Percentiles rank a stretch among this genome's conserved stretches.
These are phyloP conservation scores for Fusarium sp. DNA, from an alignment of 2,329 filamentous ascomycete genomes.

Conservation along the genomic window DNA sequence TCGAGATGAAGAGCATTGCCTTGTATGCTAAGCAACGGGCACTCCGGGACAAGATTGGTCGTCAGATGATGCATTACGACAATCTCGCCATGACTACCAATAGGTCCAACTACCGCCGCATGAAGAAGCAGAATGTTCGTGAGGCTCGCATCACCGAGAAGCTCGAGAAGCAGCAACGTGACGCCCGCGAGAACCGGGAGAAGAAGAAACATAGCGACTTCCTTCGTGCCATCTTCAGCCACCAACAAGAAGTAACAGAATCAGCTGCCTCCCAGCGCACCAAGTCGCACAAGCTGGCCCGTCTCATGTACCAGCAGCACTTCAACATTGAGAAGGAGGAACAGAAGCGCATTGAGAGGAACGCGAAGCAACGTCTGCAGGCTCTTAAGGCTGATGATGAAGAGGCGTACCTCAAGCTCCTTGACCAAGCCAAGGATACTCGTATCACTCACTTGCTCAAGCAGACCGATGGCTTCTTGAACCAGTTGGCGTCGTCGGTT, in stretches of 20 bases:
- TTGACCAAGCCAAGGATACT: slow-evolving; percentile 98
- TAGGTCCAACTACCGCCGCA: slow-evolving; percentile 86
- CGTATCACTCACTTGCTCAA: slow-evolving; percentile 97
- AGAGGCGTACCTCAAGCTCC: slow-evolving; percentile 96
- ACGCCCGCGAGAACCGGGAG: slow-evolving; percentile 93
- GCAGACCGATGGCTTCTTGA: slow-evolving; percentile 97
- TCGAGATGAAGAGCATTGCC: slow-evolving; percentile 92
- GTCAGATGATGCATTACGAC: slow-evolving; percentile 94
- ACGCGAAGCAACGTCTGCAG: slow-evolving; percentile 98
- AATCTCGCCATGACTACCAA: slow-evolving; percentile 98
- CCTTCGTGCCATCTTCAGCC: slow-evolving; percentile 84
- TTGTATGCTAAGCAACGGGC: slow-evolving; percentile 90
- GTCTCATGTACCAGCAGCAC: slow-evolving; percentile 89
- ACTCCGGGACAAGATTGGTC: slow-evolving; percentile 86
- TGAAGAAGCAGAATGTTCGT: slow-evolving; percentile 96
- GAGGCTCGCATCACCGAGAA: slow-evolving; percentile 99
- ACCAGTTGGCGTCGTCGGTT: slow-evolving; percentile 93
- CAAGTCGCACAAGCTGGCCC: slow-evolving; percentile 87
- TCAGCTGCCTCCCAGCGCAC: slow-evolving; percentile 73
- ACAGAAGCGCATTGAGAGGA: slow-evolving; percentile 97
- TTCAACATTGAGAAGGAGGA: slow-evolving; percentile 99
- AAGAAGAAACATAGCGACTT: slow-evolving; percentile 98
- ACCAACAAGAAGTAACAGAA: slow-evolving; percentile 80
- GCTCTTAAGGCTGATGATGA: slow-evolving; percentile 99
- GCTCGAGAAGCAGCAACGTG: slow-evolving; percentile 97